These are phyloP conservation scores for Hypoxylon sp. DNA, from an alignment of 2,329 filamentous ascomycete genomes.

Conservation along the genomic window DNA sequence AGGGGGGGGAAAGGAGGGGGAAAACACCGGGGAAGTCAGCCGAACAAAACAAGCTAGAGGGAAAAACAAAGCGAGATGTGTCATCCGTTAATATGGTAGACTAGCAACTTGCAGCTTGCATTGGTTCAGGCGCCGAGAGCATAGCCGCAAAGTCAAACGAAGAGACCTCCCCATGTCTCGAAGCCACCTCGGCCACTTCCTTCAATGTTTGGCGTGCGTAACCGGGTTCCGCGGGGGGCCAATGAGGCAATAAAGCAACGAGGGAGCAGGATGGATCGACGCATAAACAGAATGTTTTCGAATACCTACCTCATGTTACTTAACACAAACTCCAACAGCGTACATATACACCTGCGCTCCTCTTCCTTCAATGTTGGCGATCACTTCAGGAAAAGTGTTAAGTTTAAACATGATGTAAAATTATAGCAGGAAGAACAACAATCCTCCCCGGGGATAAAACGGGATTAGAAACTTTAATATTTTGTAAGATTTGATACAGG, in stretches of 20 bases:
- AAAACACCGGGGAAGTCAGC: background rate
- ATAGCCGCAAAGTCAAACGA: constrained; percentile 43
- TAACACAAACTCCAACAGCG: background rate
- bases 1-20: background rate
- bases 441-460: constrained; percentile 1
- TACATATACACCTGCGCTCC: background rate
- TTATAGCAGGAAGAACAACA: constrained; percentile 2
- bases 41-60: constrained; percentile 28
- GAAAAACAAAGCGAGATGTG: constrained; percentile 37
- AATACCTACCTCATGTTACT: background rate
- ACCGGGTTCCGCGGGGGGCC: constrained; percentile 5
- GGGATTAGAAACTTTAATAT: too few relatives aligned
- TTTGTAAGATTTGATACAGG: too few relatives aligned
- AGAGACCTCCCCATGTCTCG: constrained; percentile 7
- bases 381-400: background rate
- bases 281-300: constrained; percentile 22
- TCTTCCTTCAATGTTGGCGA: constrained; percentile 3
- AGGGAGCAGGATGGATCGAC: constrained; percentile 27
- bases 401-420: background rate
- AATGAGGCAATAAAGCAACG: constrained; percentile 3
- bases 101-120: constrained; percentile 26
- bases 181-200: constrained; percentile 28
- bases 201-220: constrained; percentile 17
- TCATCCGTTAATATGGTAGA: constrained; percentile 20
- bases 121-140: constrained; percentile 24